A percentile compares a stretch with the other conserved stretches of the same genome.
Conservation (phyloP, 2,329 filamentous ascomycete species). For the Fusarium sp. region DNA sequence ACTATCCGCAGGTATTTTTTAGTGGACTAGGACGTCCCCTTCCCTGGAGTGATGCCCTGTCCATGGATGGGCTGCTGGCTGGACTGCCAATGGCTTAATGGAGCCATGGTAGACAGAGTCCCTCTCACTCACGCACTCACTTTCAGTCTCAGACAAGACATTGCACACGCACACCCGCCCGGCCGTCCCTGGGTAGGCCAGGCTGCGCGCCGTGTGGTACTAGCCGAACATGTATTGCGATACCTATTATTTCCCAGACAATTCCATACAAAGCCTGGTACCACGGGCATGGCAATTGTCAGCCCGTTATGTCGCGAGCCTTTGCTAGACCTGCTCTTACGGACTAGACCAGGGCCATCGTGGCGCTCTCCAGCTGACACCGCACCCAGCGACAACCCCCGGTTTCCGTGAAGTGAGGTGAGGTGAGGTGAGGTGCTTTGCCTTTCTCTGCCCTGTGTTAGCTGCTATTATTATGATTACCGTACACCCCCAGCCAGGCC, state of each 20-base stretch:
- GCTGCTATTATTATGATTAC: conserved; percentile 19
- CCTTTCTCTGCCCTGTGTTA: conserved; percentile 37
- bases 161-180: conserved; percentile 41
- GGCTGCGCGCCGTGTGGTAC: conserved; percentile 38
- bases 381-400: conserved; percentile 37
- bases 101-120: conserved; percentile 20
- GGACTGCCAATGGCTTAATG: conserved; percentile 26
- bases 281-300: conserved; percentile 25
- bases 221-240: conserved; percentile 20
- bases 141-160: conserved; percentile 32
- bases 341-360: conserved; percentile 44
- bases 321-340: conserved; percentile 32
- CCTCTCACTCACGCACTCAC: not conserved
- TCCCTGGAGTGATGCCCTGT: conserved; percentile 23
- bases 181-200: conserved; percentile 30
- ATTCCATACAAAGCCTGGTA: conserved; percentile 29
- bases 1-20: conserved; percentile 8
- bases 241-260: conserved; percentile 23
- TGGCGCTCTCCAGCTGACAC: conserved; percentile 49
- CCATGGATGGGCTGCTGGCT: not conserved
- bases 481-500: not conserved
- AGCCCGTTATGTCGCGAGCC: conserved; percentile 31
- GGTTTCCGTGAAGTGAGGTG: conserved; percentile 33
- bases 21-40: conserved; percentile 36
- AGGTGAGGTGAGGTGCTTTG: conserved; percentile 38